Conservation (phyloP, 2,329 filamentous ascomycete genomes). For the Nigrospora sphaerica region DNA sequence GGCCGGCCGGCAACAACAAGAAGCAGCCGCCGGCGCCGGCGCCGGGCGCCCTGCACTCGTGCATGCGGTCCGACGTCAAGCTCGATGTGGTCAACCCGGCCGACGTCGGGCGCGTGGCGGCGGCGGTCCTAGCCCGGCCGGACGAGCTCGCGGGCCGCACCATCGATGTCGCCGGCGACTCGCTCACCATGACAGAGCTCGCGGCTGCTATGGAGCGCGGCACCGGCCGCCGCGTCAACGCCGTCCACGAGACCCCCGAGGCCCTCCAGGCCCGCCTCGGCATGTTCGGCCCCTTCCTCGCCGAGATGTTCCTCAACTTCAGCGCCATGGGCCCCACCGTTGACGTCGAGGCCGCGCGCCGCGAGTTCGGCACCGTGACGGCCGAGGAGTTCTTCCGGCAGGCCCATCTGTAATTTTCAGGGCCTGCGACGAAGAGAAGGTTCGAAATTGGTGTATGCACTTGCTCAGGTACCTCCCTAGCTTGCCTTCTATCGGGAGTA, state of each 20-base stretch:
- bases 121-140: not conserved
- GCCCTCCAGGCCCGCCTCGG: not conserved
- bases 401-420: too few species aligned
- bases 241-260: not conserved
- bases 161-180: not conserved
- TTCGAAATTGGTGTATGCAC: too few species aligned
- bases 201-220: not conserved
- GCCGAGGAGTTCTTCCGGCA: not conserved
- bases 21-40: not conserved
- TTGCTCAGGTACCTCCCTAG: too few species aligned
- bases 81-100: not conserved
- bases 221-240: not conserved
- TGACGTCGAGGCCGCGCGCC: not conserved
- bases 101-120: slow-evolving; percentile 1
- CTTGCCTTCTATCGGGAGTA: too few species aligned
- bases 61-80: not conserved
- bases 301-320: not conserved
- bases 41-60: not conserved
- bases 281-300: not conserved
- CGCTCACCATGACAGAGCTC: not conserved
- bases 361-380: not conserved
- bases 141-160: not conserved
- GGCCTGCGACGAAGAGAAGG: too few species aligned
- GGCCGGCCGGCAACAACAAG: not conserved
- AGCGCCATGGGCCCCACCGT: not conserved